A percentile compares a stretch with the other conserved stretches of the same genome.
phyloP scores from a whole-genome alignment of 2,329 filamentous ascomycete genomes.

The Geosmithia putterillii region DNA sequence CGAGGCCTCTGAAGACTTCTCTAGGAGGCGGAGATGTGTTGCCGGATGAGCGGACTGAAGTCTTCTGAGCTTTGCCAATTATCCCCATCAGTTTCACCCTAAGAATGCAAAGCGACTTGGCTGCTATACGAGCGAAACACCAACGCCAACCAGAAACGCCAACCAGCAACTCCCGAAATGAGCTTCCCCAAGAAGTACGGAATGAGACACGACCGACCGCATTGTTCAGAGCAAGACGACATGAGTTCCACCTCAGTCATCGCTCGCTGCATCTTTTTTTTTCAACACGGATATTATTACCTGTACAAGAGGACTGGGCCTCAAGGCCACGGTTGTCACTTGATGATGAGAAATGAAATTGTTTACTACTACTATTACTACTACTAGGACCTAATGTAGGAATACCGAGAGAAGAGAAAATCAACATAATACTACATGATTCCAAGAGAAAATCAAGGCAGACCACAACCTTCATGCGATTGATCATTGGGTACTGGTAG shows the following conservation, averaged over 20 bases:
- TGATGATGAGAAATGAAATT: background rate
- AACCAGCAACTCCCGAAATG: background rate
- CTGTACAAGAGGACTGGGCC: background rate
- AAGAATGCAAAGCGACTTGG: background rate
- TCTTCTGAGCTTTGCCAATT: background rate
- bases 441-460: too few relatives aligned
- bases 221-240: background rate
- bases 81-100: background rate
- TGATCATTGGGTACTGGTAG: too few relatives aligned
- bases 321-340: background rate
- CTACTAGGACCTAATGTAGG: background rate
- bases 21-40: background rate
- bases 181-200: too few relatives aligned
- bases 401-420: background rate
- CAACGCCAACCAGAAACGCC: background rate
- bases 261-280: background rate
- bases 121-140: background rate
- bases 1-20: conserved; percentile 2
- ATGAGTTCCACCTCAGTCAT: background rate
- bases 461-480: too few relatives aligned
- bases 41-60: background rate
- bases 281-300: background rate
- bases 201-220: too few relatives aligned
- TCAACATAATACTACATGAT: background rate
- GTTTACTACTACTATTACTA: background rate